phyloP scores from a whole-genome alignment of 179 eudicot genomes.

The Gypsophila paniculata region DNA sequence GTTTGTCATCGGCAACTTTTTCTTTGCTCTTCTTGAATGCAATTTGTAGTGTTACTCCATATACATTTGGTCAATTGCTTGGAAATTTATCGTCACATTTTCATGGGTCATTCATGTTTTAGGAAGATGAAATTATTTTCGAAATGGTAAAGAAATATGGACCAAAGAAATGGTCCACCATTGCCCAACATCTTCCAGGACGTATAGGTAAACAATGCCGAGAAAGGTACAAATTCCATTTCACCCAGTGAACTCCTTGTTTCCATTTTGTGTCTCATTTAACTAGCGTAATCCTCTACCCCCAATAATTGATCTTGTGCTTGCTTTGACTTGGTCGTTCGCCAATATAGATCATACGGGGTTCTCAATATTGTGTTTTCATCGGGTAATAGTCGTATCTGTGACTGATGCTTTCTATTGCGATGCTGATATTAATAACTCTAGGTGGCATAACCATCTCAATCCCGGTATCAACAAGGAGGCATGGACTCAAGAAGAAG shows the following conservation, averaged over 20 bases:
- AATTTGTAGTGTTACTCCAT: constrained; percentile 2
- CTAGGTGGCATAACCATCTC: constrained; percentile 97
- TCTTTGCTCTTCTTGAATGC: constrained; percentile 10
- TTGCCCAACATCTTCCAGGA: constrained; percentile 89
- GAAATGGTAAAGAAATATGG: constrained; percentile 77
- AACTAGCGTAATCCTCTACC: too few relatives aligned
- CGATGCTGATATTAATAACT: constrained; percentile 15
- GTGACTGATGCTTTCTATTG: constrained; percentile 17
- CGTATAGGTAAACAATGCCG: constrained; percentile 99
- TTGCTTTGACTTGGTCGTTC: background rate
- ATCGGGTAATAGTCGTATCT: background rate
- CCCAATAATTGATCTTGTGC: background rate
- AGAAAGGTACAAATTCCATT: constrained; percentile 58
- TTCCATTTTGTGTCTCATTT: background rate
- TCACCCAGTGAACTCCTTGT: background rate
- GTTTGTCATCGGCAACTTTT: constrained; percentile 28
- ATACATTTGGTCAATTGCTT: background rate
- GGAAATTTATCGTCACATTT: background rate
- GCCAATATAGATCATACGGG: background rate
- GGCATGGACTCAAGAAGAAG: constrained; percentile 98
- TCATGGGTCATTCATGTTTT: background rate
- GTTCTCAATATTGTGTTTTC: background rate
- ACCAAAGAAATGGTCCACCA: constrained; percentile 95
- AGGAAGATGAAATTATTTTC: constrained; percentile 85
- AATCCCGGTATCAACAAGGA: constrained; percentile 91